Percentiles rank a stretch among this genome's conserved stretches.
phyloP scores from a whole-genome alignment of 2,329 filamentous ascomycete species.

The Sporothrix variecibatus region DNA sequence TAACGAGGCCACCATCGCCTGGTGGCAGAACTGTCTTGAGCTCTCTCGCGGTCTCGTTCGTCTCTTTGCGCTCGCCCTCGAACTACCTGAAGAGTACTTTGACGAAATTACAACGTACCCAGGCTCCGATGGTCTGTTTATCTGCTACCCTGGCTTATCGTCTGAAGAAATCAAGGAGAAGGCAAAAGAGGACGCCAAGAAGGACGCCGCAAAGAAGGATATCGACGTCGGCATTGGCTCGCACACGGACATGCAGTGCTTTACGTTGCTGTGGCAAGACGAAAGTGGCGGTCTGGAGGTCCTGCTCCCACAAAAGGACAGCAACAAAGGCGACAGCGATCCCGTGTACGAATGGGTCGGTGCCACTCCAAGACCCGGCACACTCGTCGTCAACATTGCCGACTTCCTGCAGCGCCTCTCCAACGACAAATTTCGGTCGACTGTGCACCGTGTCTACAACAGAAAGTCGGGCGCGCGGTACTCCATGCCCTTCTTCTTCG shows the following conservation, averaged over 20 bases:
- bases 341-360: slow-evolving; percentile 28
- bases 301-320: slow-evolving; percentile 21
- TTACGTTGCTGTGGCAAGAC: slow-evolving; percentile 31
- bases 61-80: slow-evolving; percentile 33
- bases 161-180: slow-evolving; percentile 28
- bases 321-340: background rate
- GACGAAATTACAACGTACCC: slow-evolving; percentile 44
- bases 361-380: slow-evolving; percentile 25
- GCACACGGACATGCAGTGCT: slow-evolving; percentile 49
- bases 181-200: background rate
- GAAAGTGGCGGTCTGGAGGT: slow-evolving; percentile 30
- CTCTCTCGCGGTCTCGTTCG: slow-evolving; percentile 32
- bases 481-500: slow-evolving; percentile 36
- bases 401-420: slow-evolving; percentile 32
- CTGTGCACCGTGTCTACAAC: slow-evolving; percentile 32
- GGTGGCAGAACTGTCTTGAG: slow-evolving; percentile 33
- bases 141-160: slow-evolving; percentile 32
- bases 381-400: slow-evolving; percentile 33
- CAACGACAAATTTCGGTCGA: slow-evolving; percentile 32
- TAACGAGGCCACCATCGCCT: slow-evolving; percentile 31
- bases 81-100: slow-evolving; percentile 40
- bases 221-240: slow-evolving; percentile 47
- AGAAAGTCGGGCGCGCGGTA: slow-evolving; percentile 25
- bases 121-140: slow-evolving; percentile 34
- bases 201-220: slow-evolving; percentile 7